Base-by-base conservation (phyloP, 1,284 basidiomycete species). In the Wallemia ichthyophaga region DNA sequence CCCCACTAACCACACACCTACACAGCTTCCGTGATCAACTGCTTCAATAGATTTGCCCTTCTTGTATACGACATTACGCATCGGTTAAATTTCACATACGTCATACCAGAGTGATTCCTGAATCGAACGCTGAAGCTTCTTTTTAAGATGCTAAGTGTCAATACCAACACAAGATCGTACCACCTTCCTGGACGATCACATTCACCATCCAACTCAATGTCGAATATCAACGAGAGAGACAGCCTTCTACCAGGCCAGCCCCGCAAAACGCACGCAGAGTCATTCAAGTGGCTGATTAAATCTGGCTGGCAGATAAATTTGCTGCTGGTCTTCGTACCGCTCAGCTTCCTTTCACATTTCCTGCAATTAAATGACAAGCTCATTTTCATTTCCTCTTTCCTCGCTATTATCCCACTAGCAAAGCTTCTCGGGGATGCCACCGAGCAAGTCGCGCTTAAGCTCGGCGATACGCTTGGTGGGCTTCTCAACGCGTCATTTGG, bases 361-460 rank as follows among this genome's bases (percentile, higher is more conserved):
- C 58, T 68, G 19, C 59, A 64, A 63, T 85, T 82, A 83, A 82
- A 85, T 71, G 82, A 83, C n/a, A 80, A 77, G 9, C 73, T 82
- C 53, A 78, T 83, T n/a, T 92, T 91, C 66, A 70, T 71, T 3
- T 82, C 85, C 67, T 84, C 82, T 61, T 92, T 91, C 69, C 66
- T 87, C 37, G 83, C 85, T 5, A 88, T 92, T 64, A 75, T 91
- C 59, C 86, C 86, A n/a, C 74, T 91, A 31, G 83, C 83, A 48
- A 81, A 82, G 77, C 72, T 86, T 55, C 75, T 86, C 1, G 86
- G 86, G 17, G 83, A 86, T 64, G 80, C 84, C 1, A 92, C 87
- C 0, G 85, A 92, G 62, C 83, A 91, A 68, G 74, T 87, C 68
- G 83, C 83, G 0, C 67, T 80, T 61, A 79, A 78, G 64, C 73